Conservation (phyloP, 306 rosid species). For the Lathyrus oleraceus region DNA sequence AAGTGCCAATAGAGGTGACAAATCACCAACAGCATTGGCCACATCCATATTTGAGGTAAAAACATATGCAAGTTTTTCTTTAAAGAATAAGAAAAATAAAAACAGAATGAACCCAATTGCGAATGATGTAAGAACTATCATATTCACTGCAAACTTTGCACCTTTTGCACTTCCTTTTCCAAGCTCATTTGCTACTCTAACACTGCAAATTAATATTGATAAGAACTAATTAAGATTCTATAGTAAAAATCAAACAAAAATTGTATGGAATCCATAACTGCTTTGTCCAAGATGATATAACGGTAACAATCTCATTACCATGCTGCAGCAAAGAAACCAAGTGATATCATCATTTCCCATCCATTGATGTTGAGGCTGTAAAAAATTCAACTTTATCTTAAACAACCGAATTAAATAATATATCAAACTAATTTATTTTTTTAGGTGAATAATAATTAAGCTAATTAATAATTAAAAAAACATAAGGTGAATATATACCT, state of each 20-base stretch:
- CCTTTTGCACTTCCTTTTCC: conserved; percentile 54
- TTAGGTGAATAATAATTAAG: too few relatives aligned
- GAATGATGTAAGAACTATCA: conserved; percentile 44
- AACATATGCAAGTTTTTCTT: conserved; percentile 45
- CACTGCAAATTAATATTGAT: conserved; percentile 37
- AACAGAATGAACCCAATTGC: conserved; percentile 42
- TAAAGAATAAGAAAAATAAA: conserved; percentile 44
- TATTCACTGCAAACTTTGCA: conserved; percentile 47
- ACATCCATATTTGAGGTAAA: conserved; percentile 46
- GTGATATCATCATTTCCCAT: conserved; percentile 63
- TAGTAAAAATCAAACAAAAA: background rate
- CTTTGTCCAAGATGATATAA: too few relatives aligned
- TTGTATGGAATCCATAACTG: too few relatives aligned
- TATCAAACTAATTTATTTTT: too few relatives aligned
- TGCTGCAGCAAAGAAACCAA: conserved; percentile 56
- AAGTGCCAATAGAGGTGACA: conserved; percentile 48
- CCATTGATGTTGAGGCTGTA: conserved; percentile 58
- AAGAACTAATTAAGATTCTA: background rate
- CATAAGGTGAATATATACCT: too few relatives aligned
- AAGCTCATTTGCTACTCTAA: conserved; percentile 58
- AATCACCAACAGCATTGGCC: conserved; percentile 42
- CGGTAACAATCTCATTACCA: conserved; percentile 30
- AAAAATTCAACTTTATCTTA: background rate
- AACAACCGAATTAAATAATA: background rate
- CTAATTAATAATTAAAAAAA: too few relatives aligned